Conservation (phyloP, 2,329 filamentous ascomycete genomes). For the Clarireedia hainanense region DNA sequence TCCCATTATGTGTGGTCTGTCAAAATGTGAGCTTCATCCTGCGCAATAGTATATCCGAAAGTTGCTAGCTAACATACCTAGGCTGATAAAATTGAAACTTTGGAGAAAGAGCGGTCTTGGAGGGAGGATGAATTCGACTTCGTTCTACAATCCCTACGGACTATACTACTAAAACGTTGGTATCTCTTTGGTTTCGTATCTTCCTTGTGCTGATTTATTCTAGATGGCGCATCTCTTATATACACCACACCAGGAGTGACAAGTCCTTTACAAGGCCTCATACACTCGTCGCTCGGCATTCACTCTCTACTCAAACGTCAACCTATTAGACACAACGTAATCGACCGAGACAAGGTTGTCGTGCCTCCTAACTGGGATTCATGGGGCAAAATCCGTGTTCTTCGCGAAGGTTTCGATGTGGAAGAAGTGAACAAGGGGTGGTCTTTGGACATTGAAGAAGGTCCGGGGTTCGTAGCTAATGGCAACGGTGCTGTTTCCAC, state of each 20-base stretch:
- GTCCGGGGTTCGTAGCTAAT: constrained; percentile 33
- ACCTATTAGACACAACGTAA: constrained; percentile 80
- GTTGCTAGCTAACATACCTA: constrained; percentile 11
- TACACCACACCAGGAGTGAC: constrained; percentile 73
- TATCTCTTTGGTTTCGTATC: constrained; percentile 1
- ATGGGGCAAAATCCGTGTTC: constrained; percentile 91
- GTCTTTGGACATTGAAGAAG: constrained; percentile 71
- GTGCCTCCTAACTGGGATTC: constrained; percentile 98
- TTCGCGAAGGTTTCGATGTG: constrained; percentile 86
- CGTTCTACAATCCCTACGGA: constrained; percentile 86
- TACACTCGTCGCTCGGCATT: constrained; percentile 81
- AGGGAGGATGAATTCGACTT: constrained; percentile 96
- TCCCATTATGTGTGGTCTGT: constrained; percentile 90
- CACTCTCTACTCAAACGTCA: constrained; percentile 74
- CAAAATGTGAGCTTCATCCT: constrained; percentile 61
- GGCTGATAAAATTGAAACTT: constrained; percentile 51
- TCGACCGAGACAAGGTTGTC: constrained; percentile 88
- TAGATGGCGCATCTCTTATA: constrained; percentile 76
- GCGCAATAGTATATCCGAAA: not conserved
- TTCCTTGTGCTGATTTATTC: constrained; percentile 11
- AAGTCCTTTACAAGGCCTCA: constrained; percentile 68
- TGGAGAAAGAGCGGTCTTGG: constrained; percentile 88
- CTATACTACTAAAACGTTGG: constrained; percentile 78
- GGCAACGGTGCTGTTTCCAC: constrained; percentile 18
- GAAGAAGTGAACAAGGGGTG: constrained; percentile 79